Conservation (phyloP, 164 flowering plant species). For the Berberis thunbergii region DNA sequence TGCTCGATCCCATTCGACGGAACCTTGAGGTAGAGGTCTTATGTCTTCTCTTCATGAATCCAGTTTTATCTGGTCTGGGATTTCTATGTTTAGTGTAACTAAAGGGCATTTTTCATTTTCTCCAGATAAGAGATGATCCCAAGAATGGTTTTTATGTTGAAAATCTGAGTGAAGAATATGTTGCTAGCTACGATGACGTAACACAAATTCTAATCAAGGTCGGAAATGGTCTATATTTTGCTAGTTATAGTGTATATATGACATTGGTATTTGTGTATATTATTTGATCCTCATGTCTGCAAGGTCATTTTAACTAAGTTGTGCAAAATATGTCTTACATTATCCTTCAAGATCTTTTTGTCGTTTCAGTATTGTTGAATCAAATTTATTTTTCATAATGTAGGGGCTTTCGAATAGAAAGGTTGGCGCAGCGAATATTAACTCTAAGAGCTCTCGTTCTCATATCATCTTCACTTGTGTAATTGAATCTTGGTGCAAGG, state of each 20-base stretch:
- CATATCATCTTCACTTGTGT: slow-evolving; percentile 78
- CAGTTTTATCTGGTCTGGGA: background rate
- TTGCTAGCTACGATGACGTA: slow-evolving; percentile 65
- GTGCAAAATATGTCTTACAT: too few relatives aligned
- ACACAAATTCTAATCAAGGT: slow-evolving; percentile 90
- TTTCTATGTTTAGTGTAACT: background rate
- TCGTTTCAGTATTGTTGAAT: background rate
- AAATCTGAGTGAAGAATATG: slow-evolving; percentile 87
- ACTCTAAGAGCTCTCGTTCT: slow-evolving; percentile 95
- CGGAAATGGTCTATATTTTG: slow-evolving; percentile 1
- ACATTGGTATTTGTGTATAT: too few relatives aligned
- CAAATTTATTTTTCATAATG: slow-evolving; percentile 7
- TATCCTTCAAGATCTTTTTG: too few relatives aligned
- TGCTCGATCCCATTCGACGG: slow-evolving; percentile 79
- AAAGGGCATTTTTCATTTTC: slow-evolving; percentile 5
- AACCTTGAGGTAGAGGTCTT: slow-evolving; percentile 62
- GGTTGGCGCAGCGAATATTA: slow-evolving; percentile 77
- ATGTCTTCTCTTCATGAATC: background rate
- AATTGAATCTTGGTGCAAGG: slow-evolving; percentile 98
- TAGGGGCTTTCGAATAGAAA: slow-evolving; percentile 97
- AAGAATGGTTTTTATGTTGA: slow-evolving; percentile 76
- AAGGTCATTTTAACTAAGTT: too few relatives aligned
- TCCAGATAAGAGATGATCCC: slow-evolving; percentile 79
- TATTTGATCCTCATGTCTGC: too few relatives aligned
- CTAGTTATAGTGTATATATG: background rate